Conservation (phyloP, 352 stramenopile genomes). For the Bremia lactucae region DNA sequence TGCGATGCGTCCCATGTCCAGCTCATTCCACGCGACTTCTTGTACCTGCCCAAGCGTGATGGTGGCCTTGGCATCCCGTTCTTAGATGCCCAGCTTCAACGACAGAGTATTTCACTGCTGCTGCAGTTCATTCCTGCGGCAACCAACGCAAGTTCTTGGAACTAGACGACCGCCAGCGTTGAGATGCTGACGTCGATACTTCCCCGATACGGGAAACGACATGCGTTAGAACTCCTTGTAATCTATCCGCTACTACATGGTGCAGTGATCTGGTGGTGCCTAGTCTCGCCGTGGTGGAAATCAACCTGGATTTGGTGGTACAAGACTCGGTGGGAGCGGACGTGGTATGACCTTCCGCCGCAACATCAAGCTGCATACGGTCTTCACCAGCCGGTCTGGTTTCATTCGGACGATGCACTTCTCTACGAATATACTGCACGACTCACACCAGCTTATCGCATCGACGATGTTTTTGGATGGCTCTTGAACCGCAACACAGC, state of each 20-base stretch:
- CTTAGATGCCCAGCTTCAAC: neutral
- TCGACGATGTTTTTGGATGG: neutral
- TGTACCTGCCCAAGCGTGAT: neutral
- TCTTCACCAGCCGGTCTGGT: neutral
- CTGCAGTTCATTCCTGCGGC: neutral
- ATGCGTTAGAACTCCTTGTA: neutral
- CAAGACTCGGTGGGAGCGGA: neutral
- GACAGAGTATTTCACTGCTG: neutral
- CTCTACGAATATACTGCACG: neutral
- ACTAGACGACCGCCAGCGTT: neutral
- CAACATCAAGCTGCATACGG: neutral
- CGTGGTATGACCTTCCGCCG: neutral
- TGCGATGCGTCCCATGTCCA: neutral
- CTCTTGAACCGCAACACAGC: neutral
- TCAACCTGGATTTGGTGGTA: neutral
- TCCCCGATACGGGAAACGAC: neutral
- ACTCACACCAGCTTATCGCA: neutral
- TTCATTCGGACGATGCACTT: neutral
- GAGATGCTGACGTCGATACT: neutral
- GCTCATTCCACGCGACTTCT: neutral
- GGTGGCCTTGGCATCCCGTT: neutral
- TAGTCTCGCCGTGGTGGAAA: neutral
- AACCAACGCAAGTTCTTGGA: neutral
- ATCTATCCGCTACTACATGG: neutral
- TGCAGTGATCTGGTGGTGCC: neutral